Percentiles rank a stretch among this genome's conserved stretches.
These are phyloP conservation scores for Hypomyces perniciosus DNA, from an alignment of 2,329 filamentous ascomycete genomes.

Conservation along the genomic window DNA sequence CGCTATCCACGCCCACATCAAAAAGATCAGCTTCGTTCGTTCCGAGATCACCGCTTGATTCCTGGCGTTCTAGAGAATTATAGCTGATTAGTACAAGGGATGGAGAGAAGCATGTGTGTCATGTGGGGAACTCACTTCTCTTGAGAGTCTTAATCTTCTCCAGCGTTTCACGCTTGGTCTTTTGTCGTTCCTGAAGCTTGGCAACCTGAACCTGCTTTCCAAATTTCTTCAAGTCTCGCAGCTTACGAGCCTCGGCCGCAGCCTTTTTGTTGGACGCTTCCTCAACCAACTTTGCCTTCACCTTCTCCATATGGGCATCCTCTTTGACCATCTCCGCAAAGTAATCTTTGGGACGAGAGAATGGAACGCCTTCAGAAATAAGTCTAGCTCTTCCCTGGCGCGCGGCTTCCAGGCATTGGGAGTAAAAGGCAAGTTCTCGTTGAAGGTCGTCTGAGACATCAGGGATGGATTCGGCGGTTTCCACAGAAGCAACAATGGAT, in stretches of 20 bases:
- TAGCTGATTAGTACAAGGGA: not conserved
- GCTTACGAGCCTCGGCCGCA: slow-evolving; percentile 80
- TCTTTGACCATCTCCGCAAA: slow-evolving; percentile 99
- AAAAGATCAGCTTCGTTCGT: slow-evolving; percentile 82
- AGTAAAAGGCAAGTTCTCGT: slow-evolving; percentile 90
- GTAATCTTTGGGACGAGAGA: slow-evolving; percentile 87
- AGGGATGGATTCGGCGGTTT: slow-evolving; percentile 60
- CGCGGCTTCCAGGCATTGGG: slow-evolving; percentile 76
- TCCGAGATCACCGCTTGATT: slow-evolving; percentile 53
- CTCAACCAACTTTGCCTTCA: slow-evolving; percentile 88
- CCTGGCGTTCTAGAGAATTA: slow-evolving; percentile 69
- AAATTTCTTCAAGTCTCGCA: slow-evolving; percentile 96
- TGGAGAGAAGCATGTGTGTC: slow-evolving; percentile 1
- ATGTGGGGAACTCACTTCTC: slow-evolving; percentile 64
- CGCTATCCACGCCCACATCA: slow-evolving; percentile 76
- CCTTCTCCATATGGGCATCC: slow-evolving; percentile 96
- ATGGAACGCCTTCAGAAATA: slow-evolving; percentile 75
- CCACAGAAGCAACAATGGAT: slow-evolving; percentile 60
- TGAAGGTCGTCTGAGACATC: slow-evolving; percentile 88
- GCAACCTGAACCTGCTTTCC: slow-evolving; percentile 97
- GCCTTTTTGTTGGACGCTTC: slow-evolving; percentile 91
- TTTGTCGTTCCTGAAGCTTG: slow-evolving; percentile 88
- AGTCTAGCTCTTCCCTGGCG: slow-evolving; percentile 66
- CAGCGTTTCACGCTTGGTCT: slow-evolving; percentile 85
- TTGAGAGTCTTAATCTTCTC: slow-evolving; percentile 95